phyloP scores from a whole-genome alignment of 331 rosid genomes.

The Pyracantha coccinea region DNA sequence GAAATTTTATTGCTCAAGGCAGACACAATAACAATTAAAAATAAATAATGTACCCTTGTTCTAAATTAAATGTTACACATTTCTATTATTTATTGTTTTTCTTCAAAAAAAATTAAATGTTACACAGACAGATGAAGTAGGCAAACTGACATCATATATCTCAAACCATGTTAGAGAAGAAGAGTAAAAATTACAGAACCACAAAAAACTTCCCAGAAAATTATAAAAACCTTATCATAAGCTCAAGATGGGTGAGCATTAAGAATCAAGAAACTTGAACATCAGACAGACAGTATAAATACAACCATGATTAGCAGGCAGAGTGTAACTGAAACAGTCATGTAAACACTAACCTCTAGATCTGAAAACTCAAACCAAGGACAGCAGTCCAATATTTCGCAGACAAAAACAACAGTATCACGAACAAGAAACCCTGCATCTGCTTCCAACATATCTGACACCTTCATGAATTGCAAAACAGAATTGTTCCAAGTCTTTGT shows the following conservation, averaged over 20 bases:
- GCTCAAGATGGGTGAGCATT: not conserved
- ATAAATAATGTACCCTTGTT: not conserved
- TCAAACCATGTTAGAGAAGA: not conserved
- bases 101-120: not conserved
- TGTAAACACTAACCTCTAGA: conserved; percentile 68
- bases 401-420: conserved; percentile 90
- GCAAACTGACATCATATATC: not conserved
- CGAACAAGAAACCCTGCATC: conserved; percentile 98
- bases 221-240: not conserved
- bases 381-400: conserved; percentile 98
- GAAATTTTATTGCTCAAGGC: not conserved
- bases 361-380: conserved; percentile 99
- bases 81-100: too few relatives aligned
- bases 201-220: not conserved
- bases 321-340: conserved; percentile 6
- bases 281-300: not conserved
- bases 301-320: not conserved
- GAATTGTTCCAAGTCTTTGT: conserved; percentile 99
- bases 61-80: not conserved
- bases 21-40: not conserved
- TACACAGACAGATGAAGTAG: not conserved
- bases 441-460: conserved; percentile 90
- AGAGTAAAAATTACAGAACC: not conserved
- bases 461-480: conserved; percentile 99
- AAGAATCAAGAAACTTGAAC: not conserved